Evolutionary conservation across 129 eudicot genomes (phyloP), one percentile per base, ranked within the genome.

Genomic region (Chrysanthemum lavandulifolium): DNA sequence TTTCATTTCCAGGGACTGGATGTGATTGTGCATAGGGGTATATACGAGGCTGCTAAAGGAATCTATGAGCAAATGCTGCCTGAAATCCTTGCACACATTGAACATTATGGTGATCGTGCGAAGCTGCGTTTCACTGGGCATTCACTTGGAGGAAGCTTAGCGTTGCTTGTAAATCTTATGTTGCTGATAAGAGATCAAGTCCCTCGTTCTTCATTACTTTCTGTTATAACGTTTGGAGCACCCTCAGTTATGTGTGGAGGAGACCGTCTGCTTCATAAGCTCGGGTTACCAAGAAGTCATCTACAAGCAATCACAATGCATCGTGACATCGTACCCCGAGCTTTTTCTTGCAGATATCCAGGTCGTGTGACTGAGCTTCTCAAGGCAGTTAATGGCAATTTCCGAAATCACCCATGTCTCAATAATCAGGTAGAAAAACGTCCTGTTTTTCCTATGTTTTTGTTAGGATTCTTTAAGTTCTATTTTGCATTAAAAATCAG

Each of bases 41-140:
- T 95, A 69, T 95, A 95, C 13, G 97, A 91, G 80, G 99, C 96
- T 63, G 96, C 99, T 64, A 95, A 95, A 79, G 96, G 99, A n/a
- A 91, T 91, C 2, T 95, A 91, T 54, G 90, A 83, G 61, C 97
- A 91, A 60, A 88, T 95, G 96, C 49, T 95, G 89, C 99, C 97
- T 49, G 99, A 91, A 75, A 84, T 95, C 3, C 84, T 61, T 12
- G 73, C 78, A 10, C 90, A 95, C 70, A 57, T 95, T 10, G 74
- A 85, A 72, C 45, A 72, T 12, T 85, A 80, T 48, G 97, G 97
- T 4, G 82, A 75, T 65, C 73, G 70, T 33, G 99, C 99, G 40
- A 83, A 65, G 52, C 82, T 95, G 50, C 94, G 96, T 49, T 95
- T 95, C 82, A 95, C 99, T 9, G 99, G 99, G 52, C 99, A 95